Conservation (phyloP, 2,329 filamentous ascomycete genomes). For the Monosporascus ibericus region DNA sequence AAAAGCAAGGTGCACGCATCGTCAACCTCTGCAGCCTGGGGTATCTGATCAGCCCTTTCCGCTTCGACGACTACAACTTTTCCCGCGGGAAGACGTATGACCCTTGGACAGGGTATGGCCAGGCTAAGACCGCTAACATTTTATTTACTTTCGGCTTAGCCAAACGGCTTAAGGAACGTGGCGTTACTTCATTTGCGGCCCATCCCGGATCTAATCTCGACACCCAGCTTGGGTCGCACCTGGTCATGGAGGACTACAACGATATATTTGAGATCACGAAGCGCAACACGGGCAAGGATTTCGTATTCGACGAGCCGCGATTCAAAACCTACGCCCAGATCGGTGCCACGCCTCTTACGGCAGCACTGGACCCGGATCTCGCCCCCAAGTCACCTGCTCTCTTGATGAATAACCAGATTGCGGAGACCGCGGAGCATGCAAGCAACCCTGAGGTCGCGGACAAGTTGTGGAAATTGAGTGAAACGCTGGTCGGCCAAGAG, state of each 20-base stretch:
- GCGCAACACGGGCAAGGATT: constrained; percentile 11
- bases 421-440: constrained; percentile 23
- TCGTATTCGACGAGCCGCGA: constrained; percentile 14
- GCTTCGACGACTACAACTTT: constrained; percentile 37
- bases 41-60: constrained; percentile 24
- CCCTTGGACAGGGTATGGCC: constrained; percentile 36
- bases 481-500: constrained; percentile 32
- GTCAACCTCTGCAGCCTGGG: constrained; percentile 20
- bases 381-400: constrained; percentile 28
- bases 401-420: constrained; percentile 34
- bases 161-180: constrained; percentile 22
- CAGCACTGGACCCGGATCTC: constrained; percentile 34
- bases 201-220: constrained; percentile 29
- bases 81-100: constrained; percentile 30
- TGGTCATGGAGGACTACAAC: constrained; percentile 15
- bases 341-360: constrained; percentile 34
- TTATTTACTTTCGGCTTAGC: constrained; percentile 30
- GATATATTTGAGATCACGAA: constrained; percentile 21
- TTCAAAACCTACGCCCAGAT: constrained; percentile 33
- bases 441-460: constrained; percentile 31
- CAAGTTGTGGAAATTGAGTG: constrained; percentile 39
- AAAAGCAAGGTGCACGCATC: constrained; percentile 27
- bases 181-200: constrained; percentile 25
- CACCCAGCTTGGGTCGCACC: constrained; percentile 21
- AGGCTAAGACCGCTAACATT: constrained; percentile 43